Evolutionary conservation across 2,329 filamentous ascomycete species (phyloP).

Genomic region (Akanthomyces dipterigenus): DNA sequence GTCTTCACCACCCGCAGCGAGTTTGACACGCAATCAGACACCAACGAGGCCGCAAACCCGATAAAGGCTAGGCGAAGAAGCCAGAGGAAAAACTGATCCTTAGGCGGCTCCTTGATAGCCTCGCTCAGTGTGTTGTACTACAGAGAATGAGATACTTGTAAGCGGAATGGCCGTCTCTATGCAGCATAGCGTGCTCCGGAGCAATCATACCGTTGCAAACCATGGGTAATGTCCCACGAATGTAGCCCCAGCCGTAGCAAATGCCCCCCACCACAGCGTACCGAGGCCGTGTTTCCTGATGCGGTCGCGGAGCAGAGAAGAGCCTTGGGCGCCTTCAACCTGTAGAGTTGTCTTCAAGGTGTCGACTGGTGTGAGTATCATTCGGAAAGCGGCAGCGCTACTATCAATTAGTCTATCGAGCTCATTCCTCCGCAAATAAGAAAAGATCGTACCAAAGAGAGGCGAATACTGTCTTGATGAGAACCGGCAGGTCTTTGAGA

Average conservation of each 20-base stretch:
- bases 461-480: slow-evolving; percentile 39
- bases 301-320: slow-evolving; percentile 34
- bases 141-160: not conserved
- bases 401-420: accelerated
- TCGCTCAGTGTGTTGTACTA: slow-evolving; percentile 39
- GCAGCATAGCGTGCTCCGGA: not conserved
- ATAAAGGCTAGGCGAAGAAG: slow-evolving; percentile 36
- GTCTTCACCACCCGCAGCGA: slow-evolving; percentile 42
- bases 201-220: slow-evolving; percentile 37
- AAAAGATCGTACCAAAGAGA: slow-evolving; percentile 32
- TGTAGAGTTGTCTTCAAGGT: slow-evolving; percentile 45
- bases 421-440: not conserved
- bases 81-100: slow-evolving; percentile 33
- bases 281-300: slow-evolving; percentile 37
- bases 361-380: slow-evolving; percentile 41
- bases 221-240: slow-evolving; percentile 45
- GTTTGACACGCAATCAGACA: slow-evolving; percentile 41
- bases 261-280: slow-evolving; percentile 43
- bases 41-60: slow-evolving; percentile 18
- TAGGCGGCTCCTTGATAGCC: slow-evolving; percentile 32
- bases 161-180: not conserved
- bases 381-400: slow-evolving; percentile 39
- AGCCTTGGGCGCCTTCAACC: slow-evolving; percentile 38
- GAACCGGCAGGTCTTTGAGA: slow-evolving; percentile 34
- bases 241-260: slow-evolving; percentile 41